Base-by-base conservation (phyloP, 148 eudicot genomes). In the Salicornia ramosissima region DNA sequence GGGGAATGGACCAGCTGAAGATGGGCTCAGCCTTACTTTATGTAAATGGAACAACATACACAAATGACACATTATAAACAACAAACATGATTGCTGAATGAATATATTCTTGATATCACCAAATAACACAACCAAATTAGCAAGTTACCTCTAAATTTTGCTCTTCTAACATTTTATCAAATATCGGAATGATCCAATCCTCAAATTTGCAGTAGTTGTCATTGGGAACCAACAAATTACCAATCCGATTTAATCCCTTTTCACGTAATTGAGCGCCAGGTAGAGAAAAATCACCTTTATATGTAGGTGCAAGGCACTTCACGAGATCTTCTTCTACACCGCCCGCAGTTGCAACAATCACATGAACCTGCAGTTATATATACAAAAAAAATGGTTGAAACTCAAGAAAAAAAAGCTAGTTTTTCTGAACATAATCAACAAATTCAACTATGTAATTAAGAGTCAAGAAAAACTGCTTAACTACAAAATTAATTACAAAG, bases 181-280 rank as follows among this genome's bases (percentile, higher is more conserved):
- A 90, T 71, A 92, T 83, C 19, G 93, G 96, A 52, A 90, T 83
- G 63, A 90, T 85, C 97, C 97, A 90, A 78, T 90, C 96, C 89
- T 92, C 97, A 90, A 92, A 92, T 74, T 92, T 92, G 86, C 96
- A 90, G 75, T 92, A 92, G 83, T 92, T 92, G 65, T 79, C 91
- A 86, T 90, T 92, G 7, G 96, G 96, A 76, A 90, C 94, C 87
- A 92, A 83, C 77, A 92, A 78, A 75, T 92, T 92, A 75, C 97
- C 96, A 72, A 90, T 92, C 57, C 97, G 88, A 72, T 90, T 92
- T 78, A 92, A 78, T 55, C 94, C 96, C 79, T 86, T 85, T 19
- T 88, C 73, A 13, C 96, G 93, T 58, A 90, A 81, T 36, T 70
- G 80, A 68, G 87, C 94, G 49, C 98, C 96, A 61, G 90, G 81